These are phyloP conservation scores for Saccharomycopsis oosterbeekiorum DNA, from an alignment of 805 yeast species.

Conservation along the genomic window DNA sequence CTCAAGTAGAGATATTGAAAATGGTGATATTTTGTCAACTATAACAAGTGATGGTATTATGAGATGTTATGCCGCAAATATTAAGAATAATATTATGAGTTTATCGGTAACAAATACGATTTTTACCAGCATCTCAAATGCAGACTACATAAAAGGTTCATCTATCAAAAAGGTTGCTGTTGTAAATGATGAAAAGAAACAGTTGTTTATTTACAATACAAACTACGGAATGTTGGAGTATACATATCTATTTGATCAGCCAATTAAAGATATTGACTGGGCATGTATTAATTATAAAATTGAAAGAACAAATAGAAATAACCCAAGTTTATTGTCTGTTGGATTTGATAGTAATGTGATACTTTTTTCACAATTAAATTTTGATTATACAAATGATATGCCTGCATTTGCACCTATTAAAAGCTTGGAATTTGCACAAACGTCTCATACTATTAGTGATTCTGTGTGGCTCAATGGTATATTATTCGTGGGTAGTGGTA, in stretches of 20 bases:
- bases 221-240: slow-evolving; percentile 58
- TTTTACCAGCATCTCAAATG: slow-evolving; percentile 44
- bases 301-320: slow-evolving; percentile 32
- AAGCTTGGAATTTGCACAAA: slow-evolving; percentile 60
- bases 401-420: slow-evolving; percentile 75
- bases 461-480: slow-evolving; percentile 79
- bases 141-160: slow-evolving; percentile 58
- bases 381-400: slow-evolving; percentile 74
- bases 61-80: slow-evolving; percentile 36
- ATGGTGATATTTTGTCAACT: slow-evolving; percentile 41
- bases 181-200: slow-evolving; percentile 42
- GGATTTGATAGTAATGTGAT: slow-evolving; percentile 60
- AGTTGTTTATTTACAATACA: slow-evolving; percentile 73
- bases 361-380: slow-evolving; percentile 72
- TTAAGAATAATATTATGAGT: slow-evolving; percentile 15
- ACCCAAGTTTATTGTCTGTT: slow-evolving; percentile 67
- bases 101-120: slow-evolving; percentile 24
- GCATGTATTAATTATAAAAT: slow-evolving; percentile 34
- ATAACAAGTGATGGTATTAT: slow-evolving; percentile 45
- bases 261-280: slow-evolving; percentile 78
- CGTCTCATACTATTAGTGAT: slow-evolving; percentile 80
- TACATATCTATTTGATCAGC: slow-evolving; percentile 35
- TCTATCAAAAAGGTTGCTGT: slow-evolving; percentile 69
- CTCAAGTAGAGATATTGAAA: slow-evolving; percentile 23
- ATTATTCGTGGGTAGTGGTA: slow-evolving; percentile 78